Evolutionary conservation across 495 filamentous ascomycete species (phyloP).

Genomic region (Penicillium tannophilum): DNA sequence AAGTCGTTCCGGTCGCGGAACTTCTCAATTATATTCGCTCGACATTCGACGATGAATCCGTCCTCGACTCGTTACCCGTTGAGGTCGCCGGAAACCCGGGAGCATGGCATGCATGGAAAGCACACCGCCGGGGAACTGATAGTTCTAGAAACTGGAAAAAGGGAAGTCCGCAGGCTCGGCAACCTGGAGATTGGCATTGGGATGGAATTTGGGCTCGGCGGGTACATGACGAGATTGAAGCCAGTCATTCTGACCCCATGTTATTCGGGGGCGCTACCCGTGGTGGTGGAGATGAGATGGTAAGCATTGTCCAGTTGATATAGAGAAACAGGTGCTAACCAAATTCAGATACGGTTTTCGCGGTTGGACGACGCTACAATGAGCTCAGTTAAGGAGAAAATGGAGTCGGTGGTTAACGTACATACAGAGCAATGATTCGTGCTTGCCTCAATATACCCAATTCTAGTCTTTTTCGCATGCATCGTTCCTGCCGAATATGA

Average conservation of each 20-base stretch:
- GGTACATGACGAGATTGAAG: conserved; percentile 72
- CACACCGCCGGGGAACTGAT: conserved; percentile 52
- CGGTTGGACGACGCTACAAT: conserved; percentile 64
- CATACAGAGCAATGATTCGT: conserved; percentile 26
- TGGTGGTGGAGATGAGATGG: conserved; percentile 67
- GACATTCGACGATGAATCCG: conserved; percentile 72
- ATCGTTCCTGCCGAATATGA: conserved; percentile 11
- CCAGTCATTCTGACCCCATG: conserved; percentile 74
- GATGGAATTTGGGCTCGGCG: conserved; percentile 91
- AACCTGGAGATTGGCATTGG: conserved; percentile 90
- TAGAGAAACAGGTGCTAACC: conserved; percentile 14
- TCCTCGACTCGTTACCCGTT: conserved; percentile 77
- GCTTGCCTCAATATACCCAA: conserved; percentile 32
- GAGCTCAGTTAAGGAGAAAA: conserved; percentile 59
- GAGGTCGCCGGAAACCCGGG: conserved; percentile 84
- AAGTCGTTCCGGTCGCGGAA: conserved; percentile 37
- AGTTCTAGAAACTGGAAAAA: conserved; percentile 27
- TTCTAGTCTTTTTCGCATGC: conserved; percentile 8
- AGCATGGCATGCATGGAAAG: conserved; percentile 88
- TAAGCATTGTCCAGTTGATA: conserved; percentile 37
- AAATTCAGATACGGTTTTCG: conserved; percentile 66
- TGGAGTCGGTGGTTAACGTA: conserved; percentile 53
- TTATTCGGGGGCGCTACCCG: conserved; percentile 65
- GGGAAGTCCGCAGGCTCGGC: conserved; percentile 48
- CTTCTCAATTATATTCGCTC: conserved; percentile 79